phyloP scores from a whole-genome alignment of 495 filamentous ascomycete genomes.

The Annulohypoxylon bovei region DNA sequence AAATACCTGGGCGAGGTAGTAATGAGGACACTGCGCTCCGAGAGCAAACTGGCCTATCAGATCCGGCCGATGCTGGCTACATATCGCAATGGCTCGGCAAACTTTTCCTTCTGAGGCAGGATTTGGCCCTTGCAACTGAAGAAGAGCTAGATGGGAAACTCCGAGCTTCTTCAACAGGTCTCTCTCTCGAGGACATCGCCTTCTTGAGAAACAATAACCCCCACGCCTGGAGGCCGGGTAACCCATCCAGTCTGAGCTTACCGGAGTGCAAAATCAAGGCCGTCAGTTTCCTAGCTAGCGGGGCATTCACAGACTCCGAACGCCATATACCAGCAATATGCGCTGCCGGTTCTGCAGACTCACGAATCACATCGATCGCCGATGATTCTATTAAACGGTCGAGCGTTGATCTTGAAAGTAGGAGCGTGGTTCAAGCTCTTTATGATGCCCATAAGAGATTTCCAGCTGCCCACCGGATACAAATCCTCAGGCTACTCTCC shows the following conservation, averaged over 20 bases:
- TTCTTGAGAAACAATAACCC: conserved; percentile 77
- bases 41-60: conserved; percentile 69
- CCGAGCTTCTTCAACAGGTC: conserved; percentile 68
- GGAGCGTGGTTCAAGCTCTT: conserved; percentile 67
- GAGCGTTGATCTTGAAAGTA: conserved; percentile 75
- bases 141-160: conserved; percentile 40
- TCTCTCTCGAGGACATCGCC: conserved; percentile 73
- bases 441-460: conserved; percentile 77
- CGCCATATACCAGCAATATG: conserved; percentile 84
- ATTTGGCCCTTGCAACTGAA: conserved; percentile 48
- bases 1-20: conserved; percentile 77
- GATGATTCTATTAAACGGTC: conserved; percentile 87
- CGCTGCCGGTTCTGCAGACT: conserved; percentile 83
- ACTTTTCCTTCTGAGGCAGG: conserved; percentile 73
- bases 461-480: conserved; percentile 75
- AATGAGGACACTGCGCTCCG: conserved; percentile 78
- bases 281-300: conserved; percentile 78
- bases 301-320: conserved; percentile 82
- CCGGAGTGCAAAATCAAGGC: conserved; percentile 72
- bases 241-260: conserved; percentile 70
- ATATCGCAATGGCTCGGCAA: conserved; percentile 82
- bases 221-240: conserved; percentile 73
- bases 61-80: conserved; percentile 73
- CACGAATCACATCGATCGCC: conserved; percentile 78
- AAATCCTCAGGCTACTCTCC: conserved; percentile 75